Conservation (phyloP, 139 green algal genomes). For the Chlorella sp. region DNA sequence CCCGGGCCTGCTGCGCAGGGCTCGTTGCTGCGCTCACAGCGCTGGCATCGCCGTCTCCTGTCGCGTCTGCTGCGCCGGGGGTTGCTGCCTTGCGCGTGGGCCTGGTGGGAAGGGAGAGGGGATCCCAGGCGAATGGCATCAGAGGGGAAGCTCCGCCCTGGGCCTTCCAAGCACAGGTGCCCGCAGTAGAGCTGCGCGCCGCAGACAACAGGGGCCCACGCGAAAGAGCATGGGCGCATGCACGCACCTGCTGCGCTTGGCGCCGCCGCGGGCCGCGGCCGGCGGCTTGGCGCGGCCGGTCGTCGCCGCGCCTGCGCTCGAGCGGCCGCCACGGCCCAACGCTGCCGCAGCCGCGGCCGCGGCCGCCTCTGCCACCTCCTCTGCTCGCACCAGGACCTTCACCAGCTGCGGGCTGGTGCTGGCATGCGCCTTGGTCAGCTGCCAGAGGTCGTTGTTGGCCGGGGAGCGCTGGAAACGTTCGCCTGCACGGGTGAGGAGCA, state of each 20-base stretch:
- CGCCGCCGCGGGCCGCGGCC: not conserved
- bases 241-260: constrained; percentile 24
- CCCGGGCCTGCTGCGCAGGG: no score
- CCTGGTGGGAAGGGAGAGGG: not conserved
- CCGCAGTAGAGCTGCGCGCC: not conserved
- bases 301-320: not conserved
- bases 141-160: not conserved
- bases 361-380: constrained; percentile 14
- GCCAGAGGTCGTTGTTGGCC: constrained; percentile 30
- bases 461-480: no score
- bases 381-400: constrained; percentile 37
- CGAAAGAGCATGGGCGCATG: no score
- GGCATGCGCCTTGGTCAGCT: constrained; percentile 4
- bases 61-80: not conserved
- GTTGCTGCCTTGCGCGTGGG: not conserved
- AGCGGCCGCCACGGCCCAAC: not conserved
- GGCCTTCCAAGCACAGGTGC: not conserved
- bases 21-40: no score
- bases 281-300: not conserved
- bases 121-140: not conserved
- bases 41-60: no score
- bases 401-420: constrained; percentile 13
- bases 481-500: no score
- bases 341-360: not conserved
- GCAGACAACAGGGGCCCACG: no score